Base-by-base conservation (phyloP, 2,329 filamentous ascomycete genomes). In the Fonsecaea monophora region DNA sequence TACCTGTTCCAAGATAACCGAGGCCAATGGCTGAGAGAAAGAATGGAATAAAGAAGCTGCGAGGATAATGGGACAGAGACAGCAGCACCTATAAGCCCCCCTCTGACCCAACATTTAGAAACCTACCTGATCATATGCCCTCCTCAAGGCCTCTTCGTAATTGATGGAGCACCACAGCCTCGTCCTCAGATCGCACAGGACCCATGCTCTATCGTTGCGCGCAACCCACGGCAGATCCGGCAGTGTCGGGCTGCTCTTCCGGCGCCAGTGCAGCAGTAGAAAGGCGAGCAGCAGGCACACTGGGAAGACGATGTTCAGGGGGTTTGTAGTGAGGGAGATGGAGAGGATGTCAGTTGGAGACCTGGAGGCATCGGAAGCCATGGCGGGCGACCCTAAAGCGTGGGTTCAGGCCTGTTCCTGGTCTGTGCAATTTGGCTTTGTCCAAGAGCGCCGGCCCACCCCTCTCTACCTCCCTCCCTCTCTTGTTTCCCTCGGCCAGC, bases 181-280 rank as follows among this genome's bases (percentile, higher is more conserved):
- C 1, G 58, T 48, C 58, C 64, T 50, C 18, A 45, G 53, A 34
- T 56, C 37, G 8, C 21, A 53, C 35, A 65, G 34, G 50, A 66
- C 12, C 64, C 64, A 53, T 2, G 38, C 64, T 18, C 12, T 57
- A 7, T 66, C 64, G 40, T 38, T 37, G 21, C 58, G 60, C 32
- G 50, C 58, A 12, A 66, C 64, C 64, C 64, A 66, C 32, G 64
- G 58, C 18, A 66, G 50, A 37, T 60, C 53, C 50, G 48, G 48
- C 10, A 50, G 37, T 15, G 62, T 7, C n/a, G 10, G 57, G 7
- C 9, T 50, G 18, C 9, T 35, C 10, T 34, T 21, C 45, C 45
- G 37, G 13, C n/a, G 15, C 21, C n/a, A 37, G 40, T 8, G 54
- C 0, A 50, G 45, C 18, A 50, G 45, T 7, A 21, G 18, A 10